Base-by-base conservation (phyloP, 352 stramenopile species). In the Pythium apleroticum region DNA sequence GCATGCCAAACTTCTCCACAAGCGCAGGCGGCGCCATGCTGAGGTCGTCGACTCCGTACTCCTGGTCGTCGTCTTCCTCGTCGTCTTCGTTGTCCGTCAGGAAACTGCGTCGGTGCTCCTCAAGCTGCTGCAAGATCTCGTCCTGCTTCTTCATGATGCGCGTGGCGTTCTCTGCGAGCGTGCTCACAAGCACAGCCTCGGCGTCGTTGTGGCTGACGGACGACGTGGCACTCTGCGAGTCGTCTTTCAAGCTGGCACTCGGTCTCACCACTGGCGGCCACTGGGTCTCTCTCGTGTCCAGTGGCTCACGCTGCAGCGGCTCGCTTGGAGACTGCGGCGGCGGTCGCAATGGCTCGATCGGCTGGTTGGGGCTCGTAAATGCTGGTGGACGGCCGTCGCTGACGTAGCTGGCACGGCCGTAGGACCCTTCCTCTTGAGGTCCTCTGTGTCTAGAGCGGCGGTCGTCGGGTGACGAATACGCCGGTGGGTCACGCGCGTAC, bases 51-150 rank as follows among this genome's bases (percentile, higher is more conserved):
- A 56, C 52, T 6, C 60, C 60, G 24, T 55, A 55, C 25, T 65
- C 33, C 15, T 71, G 61, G 5, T 52, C 55, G 10, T 77, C 75
- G 10, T 84, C 78, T 20, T 82, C 76, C 17, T 81, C 72, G 20
- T 76, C 69, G 48, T 66, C n/a, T 57, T 74, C 12, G 43, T 53
- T 49, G 71, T 58, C 10, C 57, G 43, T 50, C n/a, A 50, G 22
- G 20, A 75, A 39, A 71, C 67, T 27, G 55, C 71, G 55, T 5
- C 58, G 28, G 56, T 58, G 60, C 3, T 67, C 59, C 43, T 63
- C 39, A 19, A 64, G 58, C 39, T 72, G 71, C 1, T 61, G 52
- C 25, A 59, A 45, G n/a, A 54, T 50, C 25, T 62, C 52, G 35
- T 59, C 49, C 35, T 69, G 60, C 52, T 65, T 58, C 49, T 64